Base-by-base conservation (phyloP, 2,329 filamentous ascomycete species). In the Neoascochyta sp. region DNA sequence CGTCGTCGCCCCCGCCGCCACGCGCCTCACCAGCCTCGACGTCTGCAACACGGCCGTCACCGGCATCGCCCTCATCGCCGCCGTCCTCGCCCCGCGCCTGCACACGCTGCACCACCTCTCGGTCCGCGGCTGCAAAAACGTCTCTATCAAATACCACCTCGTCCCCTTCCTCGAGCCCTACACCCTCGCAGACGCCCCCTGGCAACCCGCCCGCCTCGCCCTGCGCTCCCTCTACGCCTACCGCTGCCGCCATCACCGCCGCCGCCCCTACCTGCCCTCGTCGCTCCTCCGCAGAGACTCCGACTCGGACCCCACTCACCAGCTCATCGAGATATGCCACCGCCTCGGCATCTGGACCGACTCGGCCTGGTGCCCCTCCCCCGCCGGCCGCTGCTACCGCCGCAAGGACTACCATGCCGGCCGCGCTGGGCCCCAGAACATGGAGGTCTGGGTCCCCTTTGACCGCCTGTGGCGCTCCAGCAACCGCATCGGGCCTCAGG, bases 61-160 rank as follows among this genome's bases (percentile, higher is more conserved):
- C 14, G 76, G 76, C 15, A 69, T 73, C 32, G 74, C 73, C 22
- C 64, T 80, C 25, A 71, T 73, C 7, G 69, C 67, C 20, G 73
- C 66, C 12, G 73, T 80, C 11, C 60, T 79, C 29, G 66, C 73
- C 39, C 66, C 71, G 22, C 69, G 74, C 16, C 67, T 71, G 33
- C 67, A 70, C 32, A 76, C 72, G 0, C 61, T 80, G 24, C 68
- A 74, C 48, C 75, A 80, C 47, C 64, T 80, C 24, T 78, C 75
- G 1, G 74, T 79, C 26, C 71, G 76, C 13, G 76, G 76, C 12
- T 80, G 76, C 64, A 78, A 79, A 58, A 78, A 80, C 52, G 76
- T 80, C 20, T 78, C 75, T 9, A 69, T 80, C 43, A 80, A 80
- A 50, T 79, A 80, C 50, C 75, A 80, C 48, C 74, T 80, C 37